A percentile compares a stretch with the other conserved stretches of the same genome.
Conservation (phyloP, 768 basidiomycete genomes). For the Exsudoporus frostii region DNA sequence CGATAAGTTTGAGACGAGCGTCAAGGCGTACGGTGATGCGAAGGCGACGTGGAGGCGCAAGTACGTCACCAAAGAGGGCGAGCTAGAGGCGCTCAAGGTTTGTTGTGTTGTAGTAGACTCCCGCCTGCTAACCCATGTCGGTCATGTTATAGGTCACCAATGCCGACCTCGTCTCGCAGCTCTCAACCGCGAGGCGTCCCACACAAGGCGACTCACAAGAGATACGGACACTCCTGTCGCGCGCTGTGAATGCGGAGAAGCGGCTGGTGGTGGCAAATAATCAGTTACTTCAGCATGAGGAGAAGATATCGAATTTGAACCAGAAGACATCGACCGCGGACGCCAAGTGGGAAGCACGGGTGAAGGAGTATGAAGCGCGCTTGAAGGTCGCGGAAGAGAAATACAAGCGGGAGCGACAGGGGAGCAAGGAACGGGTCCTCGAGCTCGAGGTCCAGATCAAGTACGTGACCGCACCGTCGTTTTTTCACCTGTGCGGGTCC, state of each 20-base stretch:
- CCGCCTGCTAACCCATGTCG: neutral
- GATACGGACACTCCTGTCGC: constrained; percentile 62
- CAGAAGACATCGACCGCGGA: constrained; percentile 72
- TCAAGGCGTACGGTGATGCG: constrained; percentile 79
- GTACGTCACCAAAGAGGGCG: constrained; percentile 80
- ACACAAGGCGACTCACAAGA: constrained; percentile 63
- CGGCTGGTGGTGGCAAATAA: constrained; percentile 83
- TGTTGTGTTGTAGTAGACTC: neutral
- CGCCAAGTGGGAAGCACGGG: constrained; percentile 91
- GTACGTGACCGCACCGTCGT: constrained; percentile 48
- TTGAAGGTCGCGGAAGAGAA: constrained; percentile 85
- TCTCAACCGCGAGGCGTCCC: constrained; percentile 59
- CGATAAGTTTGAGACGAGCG: constrained; percentile 85
- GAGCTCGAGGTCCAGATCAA: constrained; percentile 73
- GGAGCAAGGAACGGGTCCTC: constrained; percentile 78
- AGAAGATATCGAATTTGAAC: constrained; percentile 73
- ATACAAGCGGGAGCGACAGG: constrained; percentile 91
- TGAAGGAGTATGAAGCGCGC: constrained; percentile 85
- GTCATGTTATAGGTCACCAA: constrained; percentile 55
- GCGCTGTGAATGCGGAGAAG: constrained; percentile 82
- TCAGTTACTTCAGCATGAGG: constrained; percentile 79
- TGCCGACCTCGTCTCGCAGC: constrained; percentile 68
- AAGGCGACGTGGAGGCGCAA: constrained; percentile 83
- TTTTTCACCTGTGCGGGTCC: neutral
- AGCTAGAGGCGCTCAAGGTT: constrained; percentile 85